These are phyloP conservation scores for Chimonanthus praecox DNA, from an alignment of 164 flowering plant genomes.

Conservation along the genomic window DNA sequence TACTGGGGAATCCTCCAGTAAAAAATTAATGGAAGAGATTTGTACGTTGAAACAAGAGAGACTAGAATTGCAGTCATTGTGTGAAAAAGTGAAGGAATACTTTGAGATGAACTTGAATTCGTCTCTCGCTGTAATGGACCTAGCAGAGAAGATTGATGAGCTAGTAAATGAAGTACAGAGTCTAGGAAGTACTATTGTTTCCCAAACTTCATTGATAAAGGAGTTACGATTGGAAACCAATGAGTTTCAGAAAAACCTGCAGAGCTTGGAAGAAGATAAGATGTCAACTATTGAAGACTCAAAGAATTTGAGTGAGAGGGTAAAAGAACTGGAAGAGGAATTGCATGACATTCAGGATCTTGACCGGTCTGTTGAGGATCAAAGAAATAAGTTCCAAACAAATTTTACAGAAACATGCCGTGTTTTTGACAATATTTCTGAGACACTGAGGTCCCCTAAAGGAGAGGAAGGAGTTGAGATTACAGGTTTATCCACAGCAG, in stretches of 20 bases:
- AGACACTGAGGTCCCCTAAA: constrained; percentile 32
- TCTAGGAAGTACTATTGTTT: constrained; percentile 53
- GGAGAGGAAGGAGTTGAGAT: constrained; percentile 26
- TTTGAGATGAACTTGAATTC: constrained; percentile 23
- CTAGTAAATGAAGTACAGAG: constrained; percentile 66
- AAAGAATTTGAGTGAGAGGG: constrained; percentile 27
- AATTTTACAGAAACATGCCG: constrained; percentile 45
- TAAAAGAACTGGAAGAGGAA: constrained; percentile 49
- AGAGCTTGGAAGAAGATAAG: constrained; percentile 57
- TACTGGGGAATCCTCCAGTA: background rate
- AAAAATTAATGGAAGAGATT: constrained; percentile 8
- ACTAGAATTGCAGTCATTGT: constrained; percentile 16
- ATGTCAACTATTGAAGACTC: constrained; percentile 26
- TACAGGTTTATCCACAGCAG: constrained; percentile 5
- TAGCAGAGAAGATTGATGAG: constrained; percentile 81
- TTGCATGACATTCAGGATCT: constrained; percentile 36
- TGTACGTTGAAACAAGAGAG: constrained; percentile 16
- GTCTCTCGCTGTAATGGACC: constrained; percentile 43
- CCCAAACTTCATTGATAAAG: constrained; percentile 62
- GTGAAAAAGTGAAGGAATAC: constrained; percentile 27
- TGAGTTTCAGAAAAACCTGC: constrained; percentile 56
- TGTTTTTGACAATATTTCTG: constrained; percentile 40
- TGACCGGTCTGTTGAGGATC: constrained; percentile 26
- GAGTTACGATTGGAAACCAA: constrained; percentile 57
- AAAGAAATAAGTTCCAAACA: constrained; percentile 29